These are phyloP conservation scores for Epichloe elymi DNA, from an alignment of 2,329 filamentous ascomycete species.

Conservation along the genomic window DNA sequence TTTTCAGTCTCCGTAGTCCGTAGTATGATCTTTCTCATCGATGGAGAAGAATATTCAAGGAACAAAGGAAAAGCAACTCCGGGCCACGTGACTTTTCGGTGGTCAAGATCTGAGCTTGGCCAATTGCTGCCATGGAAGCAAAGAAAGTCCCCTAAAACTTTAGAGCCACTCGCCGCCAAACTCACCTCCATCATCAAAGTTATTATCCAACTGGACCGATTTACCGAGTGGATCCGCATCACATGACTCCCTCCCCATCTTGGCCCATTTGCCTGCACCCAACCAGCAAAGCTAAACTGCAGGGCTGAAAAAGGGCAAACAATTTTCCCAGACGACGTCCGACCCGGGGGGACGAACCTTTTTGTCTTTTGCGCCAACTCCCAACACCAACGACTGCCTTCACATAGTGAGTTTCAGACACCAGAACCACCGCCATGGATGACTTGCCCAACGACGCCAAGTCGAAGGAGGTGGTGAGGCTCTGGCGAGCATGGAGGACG, in stretches of 20 bases:
- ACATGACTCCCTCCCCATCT: background rate
- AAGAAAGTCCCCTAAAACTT: no score
- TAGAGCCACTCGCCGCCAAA: no score
- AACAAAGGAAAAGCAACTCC: no score
- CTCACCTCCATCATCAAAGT: no score
- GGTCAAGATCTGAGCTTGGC: no score
- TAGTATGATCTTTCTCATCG: no score
- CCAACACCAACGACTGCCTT: constrained; percentile 1
- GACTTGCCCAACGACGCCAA: constrained; percentile 35
- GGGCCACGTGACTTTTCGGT: background rate
- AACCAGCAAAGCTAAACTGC: background rate
- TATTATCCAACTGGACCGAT: background rate
- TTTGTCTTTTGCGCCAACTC: background rate
- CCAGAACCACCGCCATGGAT: constrained; percentile 20
- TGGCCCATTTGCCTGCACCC: background rate
- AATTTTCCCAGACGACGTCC: background rate
- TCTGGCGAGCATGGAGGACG: constrained; percentile 91
- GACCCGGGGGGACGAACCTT: background rate
- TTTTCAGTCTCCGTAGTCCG: no score
- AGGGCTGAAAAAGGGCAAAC: background rate
- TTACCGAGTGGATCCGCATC: background rate
- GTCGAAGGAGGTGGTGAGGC: constrained; percentile 45
- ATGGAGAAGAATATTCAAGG: no score
- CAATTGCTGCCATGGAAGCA: no score
- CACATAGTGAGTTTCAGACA: background rate